Evolutionary conservation across 345 rosid genomes (phyloP).

Genomic region (Draba incana): DNA sequence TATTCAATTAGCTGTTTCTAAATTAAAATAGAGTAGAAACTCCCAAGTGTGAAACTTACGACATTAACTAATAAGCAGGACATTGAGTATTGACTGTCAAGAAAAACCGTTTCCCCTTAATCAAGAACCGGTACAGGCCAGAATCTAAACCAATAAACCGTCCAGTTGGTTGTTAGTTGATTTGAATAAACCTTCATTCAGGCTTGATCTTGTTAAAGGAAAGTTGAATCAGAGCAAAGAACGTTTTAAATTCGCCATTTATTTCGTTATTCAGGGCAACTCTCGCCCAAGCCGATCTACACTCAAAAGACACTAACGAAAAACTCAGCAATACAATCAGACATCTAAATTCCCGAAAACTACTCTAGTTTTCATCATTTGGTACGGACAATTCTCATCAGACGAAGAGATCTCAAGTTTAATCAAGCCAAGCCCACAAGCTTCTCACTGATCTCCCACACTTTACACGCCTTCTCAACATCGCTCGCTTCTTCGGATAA

Average conservation of each 20-base stretch:
- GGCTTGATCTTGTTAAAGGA: background rate
- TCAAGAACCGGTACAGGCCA: background rate
- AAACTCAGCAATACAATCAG: background rate
- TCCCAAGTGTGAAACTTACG: background rate
- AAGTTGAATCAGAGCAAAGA: background rate
- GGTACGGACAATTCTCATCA: conserved; percentile 15
- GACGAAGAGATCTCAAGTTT: conserved; percentile 6
- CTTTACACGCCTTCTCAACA: conserved; percentile 79
- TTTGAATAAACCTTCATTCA: background rate
- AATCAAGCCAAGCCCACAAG: conserved; percentile 85
- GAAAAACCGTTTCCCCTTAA: no score
- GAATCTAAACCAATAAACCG: background rate
- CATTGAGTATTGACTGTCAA: background rate
- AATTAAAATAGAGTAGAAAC: background rate
- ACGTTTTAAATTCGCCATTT: background rate
- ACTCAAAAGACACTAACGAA: conserved; percentile 32
- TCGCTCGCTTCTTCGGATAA: conserved; percentile 93
- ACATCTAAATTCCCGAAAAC: conserved; percentile 17
- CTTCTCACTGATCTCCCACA: conserved; percentile 97
- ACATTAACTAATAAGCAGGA: background rate
- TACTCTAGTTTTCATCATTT: conserved; percentile 9
- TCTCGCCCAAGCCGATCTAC: conserved; percentile 32
- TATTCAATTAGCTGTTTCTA: background rate
- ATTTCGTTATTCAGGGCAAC: conserved; percentile 31
- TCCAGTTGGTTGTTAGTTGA: background rate